These are phyloP conservation scores for Erythrophleum ivorense DNA, from an alignment of 331 rosid genomes.

Conservation along the genomic window DNA sequence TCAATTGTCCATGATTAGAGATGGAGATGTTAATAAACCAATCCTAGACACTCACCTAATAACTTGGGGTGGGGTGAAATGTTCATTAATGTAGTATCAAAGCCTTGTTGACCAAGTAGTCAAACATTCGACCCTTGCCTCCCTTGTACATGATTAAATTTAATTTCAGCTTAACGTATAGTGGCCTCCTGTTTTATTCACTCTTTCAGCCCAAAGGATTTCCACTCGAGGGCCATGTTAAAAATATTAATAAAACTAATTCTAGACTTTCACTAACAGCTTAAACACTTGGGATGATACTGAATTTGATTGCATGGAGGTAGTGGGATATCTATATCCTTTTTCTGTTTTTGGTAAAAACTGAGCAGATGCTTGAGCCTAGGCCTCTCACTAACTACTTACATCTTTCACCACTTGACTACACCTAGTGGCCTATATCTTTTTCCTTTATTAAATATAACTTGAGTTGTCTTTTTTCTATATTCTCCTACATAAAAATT, in stretches of 20 bases:
- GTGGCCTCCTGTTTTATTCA: background rate
- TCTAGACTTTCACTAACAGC: background rate
- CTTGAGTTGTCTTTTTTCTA: background rate
- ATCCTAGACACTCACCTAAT: too few relatives aligned
- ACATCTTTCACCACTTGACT: background rate
- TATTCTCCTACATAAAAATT: conserved; percentile 8
- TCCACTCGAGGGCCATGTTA: background rate
- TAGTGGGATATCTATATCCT: background rate
- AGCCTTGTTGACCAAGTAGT: too few relatives aligned
- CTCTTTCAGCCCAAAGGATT: background rate
- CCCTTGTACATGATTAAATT: too few relatives aligned
- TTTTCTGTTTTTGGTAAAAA: background rate
- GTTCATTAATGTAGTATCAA: too few relatives aligned
- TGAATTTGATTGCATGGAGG: background rate
- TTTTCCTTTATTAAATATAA: background rate
- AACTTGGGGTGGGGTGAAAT: too few relatives aligned
- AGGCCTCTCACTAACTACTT: background rate
- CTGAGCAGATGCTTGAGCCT: background rate
- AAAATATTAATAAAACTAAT: background rate
- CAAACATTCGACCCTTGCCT: too few relatives aligned
- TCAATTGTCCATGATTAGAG: too few relatives aligned
- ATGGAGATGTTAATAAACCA: too few relatives aligned
- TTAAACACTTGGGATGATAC: background rate
- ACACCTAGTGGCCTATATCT: background rate
- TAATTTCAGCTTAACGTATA: too few relatives aligned